A percentile compares a stretch with the other conserved stretches of the same genome.
These are phyloP conservation scores for Botryotinia calthae DNA, from an alignment of 2,329 filamentous ascomycete genomes.

Conservation along the genomic window DNA sequence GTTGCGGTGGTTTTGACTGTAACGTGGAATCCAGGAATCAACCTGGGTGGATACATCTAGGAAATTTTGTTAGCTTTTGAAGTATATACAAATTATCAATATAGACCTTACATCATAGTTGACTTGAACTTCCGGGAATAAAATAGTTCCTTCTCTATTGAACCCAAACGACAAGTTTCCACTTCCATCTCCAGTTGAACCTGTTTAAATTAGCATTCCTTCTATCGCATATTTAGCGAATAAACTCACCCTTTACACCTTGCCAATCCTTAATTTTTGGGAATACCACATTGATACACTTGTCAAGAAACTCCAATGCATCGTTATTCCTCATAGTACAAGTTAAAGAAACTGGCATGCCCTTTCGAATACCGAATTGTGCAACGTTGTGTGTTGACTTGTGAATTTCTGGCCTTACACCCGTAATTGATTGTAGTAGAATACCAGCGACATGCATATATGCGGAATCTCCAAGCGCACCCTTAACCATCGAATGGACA, in stretches of 20 bases:
- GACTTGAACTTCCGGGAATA: constrained; percentile 91
- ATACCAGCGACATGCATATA: constrained; percentile 81
- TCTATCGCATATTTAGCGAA: neutral
- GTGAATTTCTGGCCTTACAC: constrained; percentile 69
- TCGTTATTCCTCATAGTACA: constrained; percentile 73
- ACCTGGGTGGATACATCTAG: constrained; percentile 56
- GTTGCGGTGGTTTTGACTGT: constrained; percentile 37
- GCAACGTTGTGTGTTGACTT: constrained; percentile 67
- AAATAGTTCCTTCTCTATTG: constrained; percentile 67
- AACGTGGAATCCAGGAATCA: constrained; percentile 41
- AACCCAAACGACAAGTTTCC: constrained; percentile 88
- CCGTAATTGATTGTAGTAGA: constrained; percentile 81
- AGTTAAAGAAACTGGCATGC: constrained; percentile 72
- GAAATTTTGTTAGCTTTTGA: constrained; percentile 23
- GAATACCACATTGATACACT: constrained; percentile 84
- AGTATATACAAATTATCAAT: neutral
- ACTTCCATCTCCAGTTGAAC: constrained; percentile 69
- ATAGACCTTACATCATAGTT: constrained; percentile 79
- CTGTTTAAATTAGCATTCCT: constrained; percentile 33
- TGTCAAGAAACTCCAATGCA: constrained; percentile 88
- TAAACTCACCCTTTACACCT: constrained; percentile 60
- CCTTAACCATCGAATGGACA: constrained; percentile 70
- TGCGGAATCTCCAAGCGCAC: constrained; percentile 66
- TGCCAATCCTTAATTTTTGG: constrained; percentile 96
- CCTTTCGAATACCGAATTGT: constrained; percentile 71